Evolutionary conservation across 192 early-diverging fungal genomes (phyloP), one percentile per base, ranked within the genome.

Genomic region (Umbelopsis sp.): DNA sequence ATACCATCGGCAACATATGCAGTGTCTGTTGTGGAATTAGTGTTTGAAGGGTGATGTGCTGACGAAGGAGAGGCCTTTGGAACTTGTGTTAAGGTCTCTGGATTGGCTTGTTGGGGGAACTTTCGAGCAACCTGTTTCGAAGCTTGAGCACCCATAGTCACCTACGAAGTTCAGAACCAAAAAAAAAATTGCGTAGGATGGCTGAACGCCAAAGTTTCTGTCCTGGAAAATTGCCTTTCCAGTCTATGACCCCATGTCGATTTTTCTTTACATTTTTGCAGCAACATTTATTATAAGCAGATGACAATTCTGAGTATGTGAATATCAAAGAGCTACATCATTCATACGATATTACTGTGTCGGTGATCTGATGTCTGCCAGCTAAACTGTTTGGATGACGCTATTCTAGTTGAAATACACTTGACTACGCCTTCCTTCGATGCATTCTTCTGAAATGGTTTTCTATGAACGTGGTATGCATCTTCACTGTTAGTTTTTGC

Each of bases 71-170:
- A 73, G 3, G 72, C 41, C 7, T 51, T 56, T 67, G 72, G 72
- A 21, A 25, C 47, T 41, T 51, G 45, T 44, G n/a, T 8, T 20
- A 73, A 29, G 21, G 29, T 73, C 32, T 67, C 72, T n/a, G 72
- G 62, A 11, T 34, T 56, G 17, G 72, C 62, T 17, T 65, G 59
- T 52, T 65, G 56, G 10, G 72, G 72, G 25, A 73, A 66, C 62
- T 73, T 73, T 32, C 72, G 72, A 29, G 45, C 72, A 34, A 66
- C 44, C 66, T 73, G 72, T 22, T 73, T 73, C 8, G 72, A 73
- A 45, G 72, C 62, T 52, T 52, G 47, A 24, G 65, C 41, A 10
- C 72, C 72, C 72, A 73, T 73, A 25, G 14, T 67, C 47, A 34
- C 16, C 41, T 45, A 29, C 38, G 1, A 34, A 34, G 32, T 49